These are phyloP conservation scores for Pholiota adiposa DNA, from an alignment of 1,284 basidiomycete species.

Conservation along the genomic window DNA sequence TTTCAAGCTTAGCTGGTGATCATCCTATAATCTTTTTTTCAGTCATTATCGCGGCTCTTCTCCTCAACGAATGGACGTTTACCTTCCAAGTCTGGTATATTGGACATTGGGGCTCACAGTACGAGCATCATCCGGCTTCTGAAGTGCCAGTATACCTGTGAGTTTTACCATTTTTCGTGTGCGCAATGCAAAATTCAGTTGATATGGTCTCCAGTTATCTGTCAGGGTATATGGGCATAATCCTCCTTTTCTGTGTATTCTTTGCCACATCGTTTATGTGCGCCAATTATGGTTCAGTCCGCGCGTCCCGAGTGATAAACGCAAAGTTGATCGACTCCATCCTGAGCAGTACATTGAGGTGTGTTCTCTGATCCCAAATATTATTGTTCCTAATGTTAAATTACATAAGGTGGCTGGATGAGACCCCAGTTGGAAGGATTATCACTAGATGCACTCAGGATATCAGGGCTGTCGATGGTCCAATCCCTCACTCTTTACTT, in stretches of 20 bases:
- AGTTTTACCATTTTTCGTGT: conserved; percentile 23
- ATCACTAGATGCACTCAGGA: conserved; percentile 61
- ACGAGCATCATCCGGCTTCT: conserved; percentile 41
- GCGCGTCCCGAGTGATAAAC: conserved; percentile 49
- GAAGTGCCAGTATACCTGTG: conserved; percentile 45
- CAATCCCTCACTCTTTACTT: conserved; percentile 10
- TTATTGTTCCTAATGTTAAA: not conserved
- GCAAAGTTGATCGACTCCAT: conserved; percentile 45
- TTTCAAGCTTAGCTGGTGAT: conserved; percentile 45
- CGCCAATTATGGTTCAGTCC: conserved; percentile 45
- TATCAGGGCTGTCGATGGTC: conserved; percentile 36
- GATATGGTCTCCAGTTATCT: conserved; percentile 42
- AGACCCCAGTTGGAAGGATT: conserved; percentile 57
- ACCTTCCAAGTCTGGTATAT: conserved; percentile 59
- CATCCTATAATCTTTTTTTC: conserved; percentile 44
- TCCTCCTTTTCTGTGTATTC: conserved; percentile 37
- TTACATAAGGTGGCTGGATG: conserved; percentile 49
- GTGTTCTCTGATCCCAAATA: not conserved
- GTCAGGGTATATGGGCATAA: conserved; percentile 42
- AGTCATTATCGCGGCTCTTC: conserved; percentile 35
- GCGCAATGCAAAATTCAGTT: not conserved
- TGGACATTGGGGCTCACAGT: conserved; percentile 63
- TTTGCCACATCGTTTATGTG: conserved; percentile 37
- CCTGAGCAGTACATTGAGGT: conserved; percentile 52
- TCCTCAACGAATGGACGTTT: conserved; percentile 34